Evolutionary conservation across 2,329 filamentous ascomycete species (phyloP).

Genomic region (Curvularia verruculosa): DNA sequence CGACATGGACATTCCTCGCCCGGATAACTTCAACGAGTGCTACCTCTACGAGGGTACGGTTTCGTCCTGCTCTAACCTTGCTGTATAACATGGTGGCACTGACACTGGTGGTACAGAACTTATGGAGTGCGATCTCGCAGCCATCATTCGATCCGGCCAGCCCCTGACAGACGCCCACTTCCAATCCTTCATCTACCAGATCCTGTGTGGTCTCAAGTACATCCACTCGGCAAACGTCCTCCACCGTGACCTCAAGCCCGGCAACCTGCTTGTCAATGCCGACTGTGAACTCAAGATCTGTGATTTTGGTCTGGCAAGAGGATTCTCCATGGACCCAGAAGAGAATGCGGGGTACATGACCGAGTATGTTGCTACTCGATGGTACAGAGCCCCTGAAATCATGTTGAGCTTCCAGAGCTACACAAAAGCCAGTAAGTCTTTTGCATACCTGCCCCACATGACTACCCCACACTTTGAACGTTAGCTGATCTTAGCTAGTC

Average conservation of each 20-base stretch:
- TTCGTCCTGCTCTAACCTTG: background rate
- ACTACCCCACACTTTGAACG: constrained; percentile 12
- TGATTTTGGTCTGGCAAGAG: constrained; percentile 94
- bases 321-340: constrained; percentile 95
- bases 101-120: constrained; percentile 67
- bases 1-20: constrained; percentile 98
- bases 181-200: constrained; percentile 99
- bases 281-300: constrained; percentile 99
- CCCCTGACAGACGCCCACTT: constrained; percentile 98
- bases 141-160: constrained; percentile 96
- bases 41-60: constrained; percentile 91
- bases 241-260: constrained; percentile 95
- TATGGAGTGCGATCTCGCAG: constrained; percentile 98
- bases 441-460: constrained; percentile 7
- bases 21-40: constrained; percentile 98
- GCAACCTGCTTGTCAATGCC: constrained; percentile 95
- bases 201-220: constrained; percentile 97
- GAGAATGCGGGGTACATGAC: constrained; percentile 99
- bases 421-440: constrained; percentile 84
- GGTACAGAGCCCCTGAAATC: constrained; percentile 98
- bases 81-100: constrained; percentile 21
- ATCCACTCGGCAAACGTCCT: constrained; percentile 98
- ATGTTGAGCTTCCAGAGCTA: constrained; percentile 99
- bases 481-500: constrained; percentile 62
- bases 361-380: constrained; percentile 96